Base-by-base conservation (phyloP, 441 rosid species). In the Jatropha podagrica region DNA sequence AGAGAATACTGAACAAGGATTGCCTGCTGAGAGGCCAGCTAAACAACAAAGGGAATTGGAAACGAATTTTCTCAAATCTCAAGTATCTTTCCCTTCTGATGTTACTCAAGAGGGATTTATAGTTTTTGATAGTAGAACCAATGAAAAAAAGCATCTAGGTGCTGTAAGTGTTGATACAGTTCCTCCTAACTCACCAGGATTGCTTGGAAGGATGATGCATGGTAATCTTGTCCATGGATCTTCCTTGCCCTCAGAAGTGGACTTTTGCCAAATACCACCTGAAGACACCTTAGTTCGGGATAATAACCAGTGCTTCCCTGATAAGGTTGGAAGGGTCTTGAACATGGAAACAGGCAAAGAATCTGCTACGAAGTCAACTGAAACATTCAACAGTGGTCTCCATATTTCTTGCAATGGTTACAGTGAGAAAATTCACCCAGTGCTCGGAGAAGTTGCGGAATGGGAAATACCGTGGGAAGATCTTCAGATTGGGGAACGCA, bases 391-490 rank as follows among this genome's bases (percentile, higher is more conserved):
- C 71, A 73, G 71, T 74, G 85, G 74, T 72, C 80, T 73, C 74
- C 80, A 56, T 75, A 61, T 77, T 74, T 80, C 76, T 79, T 76
- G 79, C 77, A 85, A 80, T 80, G 86, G 84, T 80, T 80, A 78
- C 69, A 81, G 63, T 78, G 93, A 88, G 81, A 84, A 85, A 78
- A 78, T 88, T 68, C 85, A 90, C 80, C 93, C 92, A 23, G 78
- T 88, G 83, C 89, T 89, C 9, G 91, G 96, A 38, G 97, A 92
- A 83, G 97, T 88, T 75, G 92, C 91, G 38, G 92, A 89, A 79
- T 91, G 97, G 95, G 97, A 93, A 90, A 91, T 95, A 79, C 87
- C 84, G 60, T 95, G 99, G 99, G 96, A 90, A 83, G 97, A 93
- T 89, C 96, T 93, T 79, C 92, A 89, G 83, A 88, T 95, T 82